Conservation (phyloP, 768 basidiomycete genomes). For the Russula sp. region DNA sequence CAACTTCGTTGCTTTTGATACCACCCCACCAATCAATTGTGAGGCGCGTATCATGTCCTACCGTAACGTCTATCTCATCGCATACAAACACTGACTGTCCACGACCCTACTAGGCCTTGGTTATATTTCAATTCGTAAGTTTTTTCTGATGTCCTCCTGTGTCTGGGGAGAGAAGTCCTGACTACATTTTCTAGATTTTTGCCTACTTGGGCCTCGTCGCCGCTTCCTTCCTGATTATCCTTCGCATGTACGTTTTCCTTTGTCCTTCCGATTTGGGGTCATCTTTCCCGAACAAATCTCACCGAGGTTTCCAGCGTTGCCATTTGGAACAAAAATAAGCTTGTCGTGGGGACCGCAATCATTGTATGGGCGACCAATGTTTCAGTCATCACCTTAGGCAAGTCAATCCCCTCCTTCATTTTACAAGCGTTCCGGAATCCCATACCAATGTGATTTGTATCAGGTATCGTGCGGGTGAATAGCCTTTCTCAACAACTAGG, state of each 20-base stretch:
- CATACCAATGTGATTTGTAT: too few species aligned
- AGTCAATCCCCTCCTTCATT: neutral
- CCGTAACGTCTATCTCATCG: neutral
- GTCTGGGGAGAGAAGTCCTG: neutral
- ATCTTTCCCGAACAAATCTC: neutral
- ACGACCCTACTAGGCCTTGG: neutral
- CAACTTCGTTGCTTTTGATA: neutral
- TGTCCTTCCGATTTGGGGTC: neutral
- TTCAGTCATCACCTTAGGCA: neutral
- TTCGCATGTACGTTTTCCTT: neutral
- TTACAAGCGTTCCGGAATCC: too few species aligned
- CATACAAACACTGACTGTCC: neutral
- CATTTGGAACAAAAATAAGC: constrained; percentile 1
- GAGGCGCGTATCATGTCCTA: neutral
- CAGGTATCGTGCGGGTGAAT: constrained; percentile 2
- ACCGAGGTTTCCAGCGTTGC: neutral
- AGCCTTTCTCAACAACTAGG: neutral
- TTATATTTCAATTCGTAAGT: neutral
- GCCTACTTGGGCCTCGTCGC: neutral
- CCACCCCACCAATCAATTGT: neutral
- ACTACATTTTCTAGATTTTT: neutral
- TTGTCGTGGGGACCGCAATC: neutral
- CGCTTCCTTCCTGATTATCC: neutral
- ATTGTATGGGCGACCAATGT: neutral
- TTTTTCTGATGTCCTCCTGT: neutral